phyloP scores from a whole-genome alignment of 345 rosid species.

The Draba incana region DNA sequence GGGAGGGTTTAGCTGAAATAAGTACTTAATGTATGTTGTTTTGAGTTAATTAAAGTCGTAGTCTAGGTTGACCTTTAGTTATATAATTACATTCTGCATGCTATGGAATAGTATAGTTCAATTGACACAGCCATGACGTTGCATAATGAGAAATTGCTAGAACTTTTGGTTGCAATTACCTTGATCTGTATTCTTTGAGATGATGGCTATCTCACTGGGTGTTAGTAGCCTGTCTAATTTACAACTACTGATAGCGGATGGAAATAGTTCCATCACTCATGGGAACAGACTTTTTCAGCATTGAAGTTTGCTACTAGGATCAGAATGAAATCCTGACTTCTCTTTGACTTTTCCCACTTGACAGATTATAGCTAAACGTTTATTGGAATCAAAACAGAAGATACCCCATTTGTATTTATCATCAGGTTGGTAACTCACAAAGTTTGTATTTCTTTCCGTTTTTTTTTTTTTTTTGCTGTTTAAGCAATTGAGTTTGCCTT shows the following conservation, averaged over 20 bases:
- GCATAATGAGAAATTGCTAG: not conserved
- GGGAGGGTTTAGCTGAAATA: not conserved
- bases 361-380: slow-evolving; percentile 88
- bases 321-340: slow-evolving; percentile 25
- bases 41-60: slow-evolving; percentile 5
- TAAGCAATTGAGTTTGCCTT: slow-evolving; percentile 32
- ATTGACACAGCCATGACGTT: slow-evolving; percentile 5
- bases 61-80: slow-evolving; percentile 9
- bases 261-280: slow-evolving; percentile 8
- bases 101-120: not conserved
- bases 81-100: slow-evolving; percentile 22
- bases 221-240: slow-evolving; percentile 7
- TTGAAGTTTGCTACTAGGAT: slow-evolving; percentile 27
- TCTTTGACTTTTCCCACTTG: slow-evolving; percentile 32
- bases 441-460: slow-evolving; percentile 18
- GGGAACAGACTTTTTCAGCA: slow-evolving; percentile 24
- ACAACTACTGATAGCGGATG: not conserved
- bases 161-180: not conserved
- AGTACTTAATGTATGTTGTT: not conserved
- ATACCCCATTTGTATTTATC: slow-evolving; percentile 90
- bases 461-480: slow-evolving; percentile 29
- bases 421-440: slow-evolving; percentile 55
- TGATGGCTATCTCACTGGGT: not conserved
- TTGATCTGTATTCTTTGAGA: slow-evolving; percentile 9
- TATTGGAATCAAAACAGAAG: slow-evolving; percentile 93